Evolutionary conservation across 352 stramenopile species (phyloP), one percentile per base, ranked within the genome.

Genomic region (Pythium aquatile): DNA sequence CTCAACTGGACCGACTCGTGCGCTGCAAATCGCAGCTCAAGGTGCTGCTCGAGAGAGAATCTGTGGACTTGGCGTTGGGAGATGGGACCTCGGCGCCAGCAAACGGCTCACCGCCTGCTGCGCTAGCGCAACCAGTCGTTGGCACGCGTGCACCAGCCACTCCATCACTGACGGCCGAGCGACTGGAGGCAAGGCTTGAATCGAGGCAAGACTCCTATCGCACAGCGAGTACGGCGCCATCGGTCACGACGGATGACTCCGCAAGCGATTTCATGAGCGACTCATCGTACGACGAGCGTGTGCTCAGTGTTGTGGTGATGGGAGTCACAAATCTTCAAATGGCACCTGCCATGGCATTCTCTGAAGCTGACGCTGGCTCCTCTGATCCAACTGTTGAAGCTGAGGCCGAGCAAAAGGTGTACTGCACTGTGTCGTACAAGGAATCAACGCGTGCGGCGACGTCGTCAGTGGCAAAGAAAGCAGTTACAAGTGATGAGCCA

Each of bases 351-450:
- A 20, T 46, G 39, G 7, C 17, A 29, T 47, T 51, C 14, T 29
- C 28, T 1, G 47, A 20, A 30, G 42, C 7, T 78, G 52, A 8
- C 14, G 7, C 39, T 6, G 39, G 39, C 39, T 20, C 39, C 2
- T 7, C 39, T 10, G 39, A 13, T 24, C 13, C 39, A 47, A 7
- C 14, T 9, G 4, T 47, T 13, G 39, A 47, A 4, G 24, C 14
- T 4, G 39, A 47, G 13, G 39, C 39, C 6, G 79, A 88, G 20
- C 85, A 73, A 4, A 93, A 91, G 54, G 72, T 93, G 7, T 95
- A 95, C 61, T 95, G 84, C 63, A 93, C 86, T 2, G 82, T 95
- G 29, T 89, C 78, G 33, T 93, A 87, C 58, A 74, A 84, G 56
- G 72, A 91, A 37, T 89, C 86, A 37, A 95, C 86, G 1, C 81